These are phyloP conservation scores for Russula griseocarnosa DNA, from an alignment of 768 basidiomycete genomes.

Conservation along the genomic window DNA sequence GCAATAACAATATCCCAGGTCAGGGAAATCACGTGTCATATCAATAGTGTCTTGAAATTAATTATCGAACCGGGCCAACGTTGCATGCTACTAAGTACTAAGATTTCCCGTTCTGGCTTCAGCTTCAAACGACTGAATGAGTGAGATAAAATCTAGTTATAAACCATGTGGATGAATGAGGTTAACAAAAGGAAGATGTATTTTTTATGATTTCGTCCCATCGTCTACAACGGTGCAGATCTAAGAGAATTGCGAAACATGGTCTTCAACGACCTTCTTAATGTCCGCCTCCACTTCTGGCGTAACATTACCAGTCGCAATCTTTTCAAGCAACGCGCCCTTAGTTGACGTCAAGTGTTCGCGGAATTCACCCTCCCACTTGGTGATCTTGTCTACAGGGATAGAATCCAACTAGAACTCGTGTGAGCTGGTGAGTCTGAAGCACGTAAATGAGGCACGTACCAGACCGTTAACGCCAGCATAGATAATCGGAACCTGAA, in stretches of 20 bases:
- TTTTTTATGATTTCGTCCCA: slow-evolving; percentile 22
- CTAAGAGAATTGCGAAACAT: slow-evolving; percentile 73
- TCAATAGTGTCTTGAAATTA: background rate
- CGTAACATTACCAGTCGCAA: slow-evolving; percentile 77
- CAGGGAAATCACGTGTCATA: background rate
- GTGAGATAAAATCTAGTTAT: slow-evolving; percentile 22
- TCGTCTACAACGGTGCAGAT: slow-evolving; percentile 16
- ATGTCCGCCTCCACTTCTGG: slow-evolving; percentile 90
- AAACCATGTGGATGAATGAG: slow-evolving; percentile 14
- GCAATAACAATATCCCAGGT: background rate
- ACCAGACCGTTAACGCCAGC: slow-evolving; percentile 99
- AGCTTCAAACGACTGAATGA: background rate
- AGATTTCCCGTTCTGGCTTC: background rate
- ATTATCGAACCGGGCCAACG: background rate
- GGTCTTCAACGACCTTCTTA: slow-evolving; percentile 91
- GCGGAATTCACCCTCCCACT: slow-evolving; percentile 93
- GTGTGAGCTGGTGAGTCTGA: background rate
- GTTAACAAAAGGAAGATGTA: slow-evolving; percentile 17
- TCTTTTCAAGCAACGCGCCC: slow-evolving; percentile 73
- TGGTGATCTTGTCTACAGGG: slow-evolving; percentile 90
- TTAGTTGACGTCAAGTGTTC: slow-evolving; percentile 76
- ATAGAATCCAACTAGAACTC: slow-evolving; percentile 77
- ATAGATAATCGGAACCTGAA: slow-evolving; percentile 98
- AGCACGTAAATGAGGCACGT: slow-evolving; percentile 35
- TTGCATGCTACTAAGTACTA: too few relatives aligned